These are phyloP conservation scores for Suillus paluster DNA, from an alignment of 768 basidiomycete genomes.

Conservation along the genomic window DNA sequence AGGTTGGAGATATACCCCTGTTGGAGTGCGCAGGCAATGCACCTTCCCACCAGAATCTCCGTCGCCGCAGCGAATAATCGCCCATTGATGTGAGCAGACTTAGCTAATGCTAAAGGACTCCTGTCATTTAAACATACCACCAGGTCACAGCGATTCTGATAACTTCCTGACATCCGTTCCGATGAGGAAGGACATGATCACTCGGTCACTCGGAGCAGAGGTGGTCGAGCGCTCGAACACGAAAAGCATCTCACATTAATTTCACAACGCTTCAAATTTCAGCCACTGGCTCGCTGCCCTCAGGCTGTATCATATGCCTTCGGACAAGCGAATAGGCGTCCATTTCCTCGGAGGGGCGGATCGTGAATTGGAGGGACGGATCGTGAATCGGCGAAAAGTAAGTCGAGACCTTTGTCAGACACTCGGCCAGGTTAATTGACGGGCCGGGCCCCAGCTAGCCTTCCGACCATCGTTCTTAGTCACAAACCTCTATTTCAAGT, in stretches of 20 bases:
- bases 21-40: constrained; percentile 7
- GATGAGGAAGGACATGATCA: too few species aligned
- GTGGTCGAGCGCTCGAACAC: neutral
- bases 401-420: neutral
- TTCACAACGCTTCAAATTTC: neutral
- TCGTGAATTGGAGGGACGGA: too few species aligned
- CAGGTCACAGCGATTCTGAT: neutral
- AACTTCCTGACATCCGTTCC: too few species aligned
- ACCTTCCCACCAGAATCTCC: constrained; percentile 24
- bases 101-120: neutral
- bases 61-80: neutral
- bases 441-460: neutral
- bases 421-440: neutral
- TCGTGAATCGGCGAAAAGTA: neutral
- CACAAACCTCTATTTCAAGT: neutral
- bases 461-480: neutral
- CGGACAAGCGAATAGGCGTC: neutral
- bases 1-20: neutral
- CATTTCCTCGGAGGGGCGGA: neutral
- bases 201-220: too few species aligned
- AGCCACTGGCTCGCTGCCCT: neutral
- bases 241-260: neutral
- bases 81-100: neutral
- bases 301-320: neutral
- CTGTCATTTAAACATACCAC: neutral